Conservation (phyloP, 2,329 filamentous ascomycete genomes). For the Ascochyta pisi region DNA sequence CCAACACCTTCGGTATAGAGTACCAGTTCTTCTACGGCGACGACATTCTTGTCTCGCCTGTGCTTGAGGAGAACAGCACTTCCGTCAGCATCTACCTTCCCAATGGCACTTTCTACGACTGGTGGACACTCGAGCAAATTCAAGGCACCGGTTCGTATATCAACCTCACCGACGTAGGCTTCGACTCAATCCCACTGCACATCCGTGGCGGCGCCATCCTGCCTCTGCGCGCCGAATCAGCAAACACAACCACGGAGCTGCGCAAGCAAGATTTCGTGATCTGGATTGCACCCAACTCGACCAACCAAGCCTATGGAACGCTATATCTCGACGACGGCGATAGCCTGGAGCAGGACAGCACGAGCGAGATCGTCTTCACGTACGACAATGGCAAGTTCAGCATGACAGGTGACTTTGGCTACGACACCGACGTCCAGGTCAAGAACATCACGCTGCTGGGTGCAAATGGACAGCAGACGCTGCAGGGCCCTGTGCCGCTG, state of each 20-base stretch:
- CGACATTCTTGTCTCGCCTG: conserved; percentile 63
- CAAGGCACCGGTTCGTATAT: conserved; percentile 55
- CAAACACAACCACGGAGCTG: conserved; percentile 69
- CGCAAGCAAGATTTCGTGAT: conserved; percentile 74
- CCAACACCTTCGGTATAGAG: conserved; percentile 58
- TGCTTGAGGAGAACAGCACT: conserved; percentile 60
- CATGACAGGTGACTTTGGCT: conserved; percentile 64
- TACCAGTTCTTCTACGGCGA: conserved; percentile 67
- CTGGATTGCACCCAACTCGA: conserved; percentile 68
- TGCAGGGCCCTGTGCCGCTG: conserved; percentile 52
- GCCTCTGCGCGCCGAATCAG: conserved; percentile 62
- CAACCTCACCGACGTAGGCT: conserved; percentile 56
- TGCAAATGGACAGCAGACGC: conserved; percentile 57
- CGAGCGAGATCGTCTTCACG: conserved; percentile 64
- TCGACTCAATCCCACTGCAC: conserved; percentile 67
- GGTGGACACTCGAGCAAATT: conserved; percentile 59
- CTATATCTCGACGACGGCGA: conserved; percentile 82
- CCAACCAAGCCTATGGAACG: conserved; percentile 69
- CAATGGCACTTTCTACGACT: conserved; percentile 66
- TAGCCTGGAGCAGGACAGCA: conserved; percentile 64
- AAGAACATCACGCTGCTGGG: conserved; percentile 40
- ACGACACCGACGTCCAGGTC: conserved; percentile 40
- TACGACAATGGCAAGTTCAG: conserved; percentile 63
- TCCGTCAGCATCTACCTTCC: conserved; percentile 64
- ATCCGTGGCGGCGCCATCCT: conserved; percentile 70